phyloP scores from a whole-genome alignment of 495 filamentous ascomycete species.

The Lophiostoma macrostomum region DNA sequence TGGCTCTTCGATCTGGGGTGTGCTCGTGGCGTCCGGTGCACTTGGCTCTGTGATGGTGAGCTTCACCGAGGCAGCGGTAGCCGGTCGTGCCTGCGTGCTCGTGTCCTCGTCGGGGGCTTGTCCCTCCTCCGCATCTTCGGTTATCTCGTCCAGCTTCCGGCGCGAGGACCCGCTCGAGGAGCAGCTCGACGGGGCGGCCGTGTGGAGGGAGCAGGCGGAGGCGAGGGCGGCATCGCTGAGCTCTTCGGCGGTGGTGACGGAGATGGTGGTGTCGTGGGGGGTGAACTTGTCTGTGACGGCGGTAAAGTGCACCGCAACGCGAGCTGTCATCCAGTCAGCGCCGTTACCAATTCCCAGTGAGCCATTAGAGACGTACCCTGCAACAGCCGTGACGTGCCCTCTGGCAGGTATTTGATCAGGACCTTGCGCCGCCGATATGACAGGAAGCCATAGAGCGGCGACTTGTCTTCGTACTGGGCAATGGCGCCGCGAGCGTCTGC shows the following conservation, averaged over 20 bases:
- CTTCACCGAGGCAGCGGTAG: slow-evolving; percentile 15
- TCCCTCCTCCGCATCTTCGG: slow-evolving; percentile 75
- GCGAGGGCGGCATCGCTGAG: slow-evolving; percentile 84
- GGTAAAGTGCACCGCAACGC: slow-evolving; percentile 90
- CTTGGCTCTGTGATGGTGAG: slow-evolving; percentile 18
- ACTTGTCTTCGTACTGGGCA: slow-evolving; percentile 72
- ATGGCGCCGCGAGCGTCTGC: slow-evolving; percentile 77
- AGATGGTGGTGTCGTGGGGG: slow-evolving; percentile 80
- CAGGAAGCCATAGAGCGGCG: slow-evolving; percentile 88
- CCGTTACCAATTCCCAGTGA: neutral
- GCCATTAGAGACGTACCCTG: slow-evolving; percentile 62
- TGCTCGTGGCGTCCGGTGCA: neutral
- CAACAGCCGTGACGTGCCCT: slow-evolving; percentile 81
- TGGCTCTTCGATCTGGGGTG: neutral
- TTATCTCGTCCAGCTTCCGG: slow-evolving; percentile 78
- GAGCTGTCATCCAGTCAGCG: slow-evolving; percentile 54
- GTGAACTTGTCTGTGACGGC: slow-evolving; percentile 80
- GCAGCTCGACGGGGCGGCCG: slow-evolving; percentile 79
- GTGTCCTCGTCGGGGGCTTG: slow-evolving; percentile 36
- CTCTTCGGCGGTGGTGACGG: slow-evolving; percentile 68
- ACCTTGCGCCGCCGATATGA: slow-evolving; percentile 88
- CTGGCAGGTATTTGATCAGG: slow-evolving; percentile 86
- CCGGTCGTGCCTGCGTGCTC: slow-evolving; percentile 11
- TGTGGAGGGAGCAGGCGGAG: slow-evolving; percentile 84
- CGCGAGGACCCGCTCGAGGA: slow-evolving; percentile 79